Evolutionary conservation across 2,329 filamentous ascomycete genomes (phyloP).

Genomic region (Zymoseptoria brevis): DNA sequence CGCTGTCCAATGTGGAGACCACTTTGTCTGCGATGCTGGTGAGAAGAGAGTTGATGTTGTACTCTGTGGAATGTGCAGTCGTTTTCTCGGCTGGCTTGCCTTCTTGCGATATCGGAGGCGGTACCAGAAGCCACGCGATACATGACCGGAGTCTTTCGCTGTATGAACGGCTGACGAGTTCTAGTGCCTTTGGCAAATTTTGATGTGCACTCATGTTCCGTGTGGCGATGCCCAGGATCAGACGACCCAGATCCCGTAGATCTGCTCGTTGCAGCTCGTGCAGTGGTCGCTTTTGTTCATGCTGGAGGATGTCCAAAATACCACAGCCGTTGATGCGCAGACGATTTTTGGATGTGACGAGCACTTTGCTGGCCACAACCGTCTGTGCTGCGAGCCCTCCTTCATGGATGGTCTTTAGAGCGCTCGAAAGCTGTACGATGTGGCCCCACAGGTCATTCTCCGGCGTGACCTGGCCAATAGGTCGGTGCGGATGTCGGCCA

Average conservation of each 20-base stretch:
- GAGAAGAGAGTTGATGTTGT: slow-evolving; percentile 73
- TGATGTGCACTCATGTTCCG: slow-evolving; percentile 40
- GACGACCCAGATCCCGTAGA: slow-evolving; percentile 70
- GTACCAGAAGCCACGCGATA: slow-evolving; percentile 71
- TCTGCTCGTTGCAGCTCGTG: slow-evolving; percentile 81
- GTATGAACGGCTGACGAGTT: slow-evolving; percentile 69
- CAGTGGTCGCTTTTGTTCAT: slow-evolving; percentile 60
- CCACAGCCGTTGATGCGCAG: slow-evolving; percentile 82
- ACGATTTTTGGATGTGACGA: slow-evolving; percentile 83
- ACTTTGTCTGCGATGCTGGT: slow-evolving; percentile 70
- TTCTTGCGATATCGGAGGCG: slow-evolving; percentile 33
- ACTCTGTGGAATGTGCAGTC: slow-evolving; percentile 35
- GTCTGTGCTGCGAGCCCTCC: slow-evolving; percentile 75
- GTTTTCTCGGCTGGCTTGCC: neutral
- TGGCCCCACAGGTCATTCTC: slow-evolving; percentile 86
- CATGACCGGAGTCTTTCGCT: slow-evolving; percentile 71
- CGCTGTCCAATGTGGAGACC: slow-evolving; percentile 65
- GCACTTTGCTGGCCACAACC: slow-evolving; percentile 78
- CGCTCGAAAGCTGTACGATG: slow-evolving; percentile 82
- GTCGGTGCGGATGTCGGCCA: slow-evolving; percentile 11
- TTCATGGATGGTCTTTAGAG: slow-evolving; percentile 75
- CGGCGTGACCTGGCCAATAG: slow-evolving; percentile 23
- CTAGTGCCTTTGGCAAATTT: slow-evolving; percentile 63
- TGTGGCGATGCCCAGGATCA: slow-evolving; percentile 73
- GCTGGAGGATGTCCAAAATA: slow-evolving; percentile 82